Conservation (phyloP, 1,284 basidiomycete species). For the Sporisorium exsertum region DNA sequence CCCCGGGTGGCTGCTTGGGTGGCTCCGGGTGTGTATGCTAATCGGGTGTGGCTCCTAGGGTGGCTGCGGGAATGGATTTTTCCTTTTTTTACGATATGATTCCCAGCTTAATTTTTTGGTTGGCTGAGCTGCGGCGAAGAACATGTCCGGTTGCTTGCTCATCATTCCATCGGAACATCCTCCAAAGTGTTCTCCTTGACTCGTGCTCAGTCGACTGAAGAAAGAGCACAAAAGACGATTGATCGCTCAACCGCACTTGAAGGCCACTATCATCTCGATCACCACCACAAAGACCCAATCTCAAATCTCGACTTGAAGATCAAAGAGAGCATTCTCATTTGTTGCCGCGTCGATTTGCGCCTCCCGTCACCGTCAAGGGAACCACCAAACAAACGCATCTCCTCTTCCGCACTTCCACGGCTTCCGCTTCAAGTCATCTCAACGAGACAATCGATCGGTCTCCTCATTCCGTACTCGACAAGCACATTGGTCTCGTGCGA, state of each 20-base stretch:
- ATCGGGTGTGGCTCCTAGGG: no score
- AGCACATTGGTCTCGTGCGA: background rate
- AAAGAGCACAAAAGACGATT: background rate
- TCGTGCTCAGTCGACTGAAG: background rate
- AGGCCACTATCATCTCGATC: background rate
- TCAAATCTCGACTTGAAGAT: background rate
- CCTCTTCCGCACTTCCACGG: background rate
- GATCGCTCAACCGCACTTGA: background rate
- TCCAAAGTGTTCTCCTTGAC: background rate
- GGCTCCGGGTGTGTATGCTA: no score
- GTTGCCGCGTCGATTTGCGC: no score
- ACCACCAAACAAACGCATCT: background rate
- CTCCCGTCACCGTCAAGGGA: background rate
- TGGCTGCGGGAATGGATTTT: no score
- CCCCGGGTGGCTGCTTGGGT: no score
- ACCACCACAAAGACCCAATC: background rate
- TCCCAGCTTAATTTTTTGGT: no score
- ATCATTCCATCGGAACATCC: conserved; percentile 1
- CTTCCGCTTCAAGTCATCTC: background rate
- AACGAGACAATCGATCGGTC: background rate
- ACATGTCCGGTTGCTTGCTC: background rate
- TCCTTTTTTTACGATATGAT: no score
- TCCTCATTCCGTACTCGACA: background rate
- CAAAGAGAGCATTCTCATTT: conserved; percentile 1
- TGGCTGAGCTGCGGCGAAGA: conserved; percentile 15